Evolutionary conservation across 306 rosid genomes (phyloP).

Genomic region (Citrullus amarus): DNA sequence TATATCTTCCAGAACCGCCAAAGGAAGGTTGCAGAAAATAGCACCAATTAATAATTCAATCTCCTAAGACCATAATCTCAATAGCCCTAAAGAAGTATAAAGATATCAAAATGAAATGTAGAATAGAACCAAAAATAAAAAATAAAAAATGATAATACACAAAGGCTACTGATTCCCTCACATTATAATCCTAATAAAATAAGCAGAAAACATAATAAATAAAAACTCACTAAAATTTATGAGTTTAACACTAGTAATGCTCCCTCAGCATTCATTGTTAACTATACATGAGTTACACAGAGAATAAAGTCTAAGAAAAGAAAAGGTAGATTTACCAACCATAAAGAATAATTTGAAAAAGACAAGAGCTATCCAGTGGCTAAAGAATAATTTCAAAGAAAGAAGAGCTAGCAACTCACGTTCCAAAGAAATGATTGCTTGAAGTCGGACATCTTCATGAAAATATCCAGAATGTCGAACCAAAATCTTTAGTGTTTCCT

Average conservation of each 20-base stretch:
- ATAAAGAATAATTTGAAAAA: not conserved
- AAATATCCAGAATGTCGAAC: conserved; percentile 68
- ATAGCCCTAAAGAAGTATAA: not conserved
- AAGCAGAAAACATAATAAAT: not conserved
- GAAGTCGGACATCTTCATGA: conserved; percentile 99
- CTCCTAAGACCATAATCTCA: not conserved
- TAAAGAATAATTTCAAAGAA: not conserved
- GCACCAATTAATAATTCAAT: not conserved
- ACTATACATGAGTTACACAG: not conserved
- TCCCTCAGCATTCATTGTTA: not conserved
- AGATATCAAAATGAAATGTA: not conserved
- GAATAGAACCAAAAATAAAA: not conserved
- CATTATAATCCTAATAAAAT: not conserved
- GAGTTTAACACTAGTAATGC: not conserved
- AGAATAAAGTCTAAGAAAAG: not conserved
- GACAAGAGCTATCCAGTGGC: not conserved
- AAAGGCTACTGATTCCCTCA: not conserved
- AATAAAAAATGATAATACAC: not conserved
- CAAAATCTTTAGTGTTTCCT: conserved; percentile 78
- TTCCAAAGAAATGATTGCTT: conserved; percentile 76
- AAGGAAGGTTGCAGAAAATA: not conserved
- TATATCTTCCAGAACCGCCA: not conserved
- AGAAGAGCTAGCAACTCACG: conserved; percentile 38
- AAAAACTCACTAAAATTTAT: not conserved
- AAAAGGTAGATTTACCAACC: not conserved